A percentile compares a stretch with the other conserved stretches of the same genome.
phyloP scores from a whole-genome alignment of 2,329 filamentous ascomycete genomes.

The Aspergillus ustus region DNA sequence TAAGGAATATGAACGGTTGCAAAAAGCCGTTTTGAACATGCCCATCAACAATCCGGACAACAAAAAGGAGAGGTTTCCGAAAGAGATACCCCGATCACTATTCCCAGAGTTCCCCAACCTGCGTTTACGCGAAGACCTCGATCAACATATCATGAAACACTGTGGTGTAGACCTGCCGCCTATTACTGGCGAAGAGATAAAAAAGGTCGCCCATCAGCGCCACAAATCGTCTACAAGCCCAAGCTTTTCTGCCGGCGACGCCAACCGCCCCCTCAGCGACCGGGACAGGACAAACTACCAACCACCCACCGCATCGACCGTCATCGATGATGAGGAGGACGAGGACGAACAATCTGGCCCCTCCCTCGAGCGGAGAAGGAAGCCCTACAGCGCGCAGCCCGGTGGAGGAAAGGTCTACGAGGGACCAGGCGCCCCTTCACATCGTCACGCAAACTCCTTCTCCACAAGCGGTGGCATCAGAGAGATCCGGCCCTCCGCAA shows the following conservation, averaged over 20 bases:
- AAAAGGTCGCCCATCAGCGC: constrained; percentile 34
- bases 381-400: constrained; percentile 66
- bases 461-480: constrained; percentile 58
- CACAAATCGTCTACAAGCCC: constrained; percentile 30
- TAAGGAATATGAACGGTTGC: constrained; percentile 71
- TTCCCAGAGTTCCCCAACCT: constrained; percentile 67
- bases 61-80: constrained; percentile 74
- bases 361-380: constrained; percentile 66
- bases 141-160: constrained; percentile 62
- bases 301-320: constrained; percentile 37
- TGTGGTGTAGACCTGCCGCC: constrained; percentile 53
- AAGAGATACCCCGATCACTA: constrained; percentile 74
- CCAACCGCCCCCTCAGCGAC: constrained; percentile 35
- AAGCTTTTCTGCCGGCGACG: constrained; percentile 23
- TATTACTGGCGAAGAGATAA: constrained; percentile 42
- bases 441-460: constrained; percentile 32
- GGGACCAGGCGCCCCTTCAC: constrained; percentile 31
- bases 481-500: constrained; percentile 56
- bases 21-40: constrained; percentile 69
- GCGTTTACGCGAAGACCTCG: constrained; percentile 63
- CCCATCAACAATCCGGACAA: constrained; percentile 71
- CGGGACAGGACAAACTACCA: constrained; percentile 49
- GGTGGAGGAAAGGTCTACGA: constrained; percentile 63
- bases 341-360: constrained; percentile 50
- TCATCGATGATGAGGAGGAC: constrained; percentile 48